Evolutionary conservation across 345 rosid genomes (phyloP).

Genomic region (Cardamine occulta): DNA sequence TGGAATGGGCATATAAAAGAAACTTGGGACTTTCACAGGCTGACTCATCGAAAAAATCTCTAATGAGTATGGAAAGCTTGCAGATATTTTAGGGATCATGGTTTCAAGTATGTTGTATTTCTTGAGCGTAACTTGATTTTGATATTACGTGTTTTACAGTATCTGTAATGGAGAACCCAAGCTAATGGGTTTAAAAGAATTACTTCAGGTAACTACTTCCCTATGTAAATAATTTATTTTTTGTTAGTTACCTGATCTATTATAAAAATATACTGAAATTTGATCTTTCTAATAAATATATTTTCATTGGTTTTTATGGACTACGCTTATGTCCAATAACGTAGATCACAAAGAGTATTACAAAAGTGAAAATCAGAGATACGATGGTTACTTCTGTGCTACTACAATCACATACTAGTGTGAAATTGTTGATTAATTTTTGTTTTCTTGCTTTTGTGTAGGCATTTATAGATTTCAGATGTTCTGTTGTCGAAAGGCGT

Average conservation of each 20-base stretch:
- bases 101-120: slow-evolving; percentile 6
- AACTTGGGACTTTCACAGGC: slow-evolving; percentile 6
- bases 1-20: background rate
- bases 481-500: slow-evolving; percentile 91
- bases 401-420: background rate
- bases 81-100: background rate
- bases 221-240: slow-evolving; percentile 13
- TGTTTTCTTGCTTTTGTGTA: slow-evolving; percentile 34
- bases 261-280: slow-evolving; percentile 1
- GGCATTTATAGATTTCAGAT: slow-evolving; percentile 94
- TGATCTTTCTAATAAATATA: background rate
- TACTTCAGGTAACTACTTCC: slow-evolving; percentile 75
- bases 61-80: slow-evolving; percentile 12
- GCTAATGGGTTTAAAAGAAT: slow-evolving; percentile 85
- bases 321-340: slow-evolving; percentile 18
- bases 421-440: slow-evolving; percentile 1
- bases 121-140: slow-evolving; percentile 25
- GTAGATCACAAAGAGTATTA: too few species aligned
- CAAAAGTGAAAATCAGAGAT: slow-evolving; percentile 1
- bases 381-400: slow-evolving; percentile 2
- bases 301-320: background rate
- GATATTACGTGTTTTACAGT: slow-evolving; percentile 50
- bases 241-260: slow-evolving; percentile 3
- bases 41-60: background rate
- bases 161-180: slow-evolving; percentile 89